A percentile compares a stretch with the other conserved stretches of the same genome.
Conservation (phyloP, 768 basidiomycete genomes). For the Lactarius trivialis region DNA sequence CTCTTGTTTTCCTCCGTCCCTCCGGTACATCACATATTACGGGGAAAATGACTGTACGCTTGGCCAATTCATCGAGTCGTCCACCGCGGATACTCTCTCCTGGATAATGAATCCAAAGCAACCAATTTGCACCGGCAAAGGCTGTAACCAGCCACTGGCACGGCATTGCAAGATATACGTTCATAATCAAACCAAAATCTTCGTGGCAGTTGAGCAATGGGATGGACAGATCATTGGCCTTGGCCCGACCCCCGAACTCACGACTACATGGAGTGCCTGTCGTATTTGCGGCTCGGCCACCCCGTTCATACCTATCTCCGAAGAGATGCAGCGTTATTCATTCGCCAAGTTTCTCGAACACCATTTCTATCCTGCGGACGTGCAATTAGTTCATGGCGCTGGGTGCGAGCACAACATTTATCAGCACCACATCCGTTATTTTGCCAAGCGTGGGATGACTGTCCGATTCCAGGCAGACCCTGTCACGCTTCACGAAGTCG, state of each 20-base stretch:
- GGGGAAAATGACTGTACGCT: conserved; percentile 89
- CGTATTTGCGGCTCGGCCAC: conserved; percentile 71
- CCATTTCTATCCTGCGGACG: conserved; percentile 88
- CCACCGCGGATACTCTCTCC: conserved; percentile 58
- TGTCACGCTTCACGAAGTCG: conserved; percentile 75
- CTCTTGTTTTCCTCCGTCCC: conserved; percentile 67
- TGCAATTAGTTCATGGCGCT: conserved; percentile 78
- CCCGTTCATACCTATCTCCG: conserved; percentile 82
- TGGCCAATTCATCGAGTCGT: conserved; percentile 86
- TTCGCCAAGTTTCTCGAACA: conserved; percentile 96
- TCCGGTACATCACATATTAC: conserved; percentile 81
- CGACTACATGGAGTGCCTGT: conserved; percentile 91
- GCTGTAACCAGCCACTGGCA: conserved; percentile 72
- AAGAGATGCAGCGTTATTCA: conserved; percentile 90
- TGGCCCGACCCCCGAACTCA: conserved; percentile 59
- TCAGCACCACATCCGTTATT: conserved; percentile 87
- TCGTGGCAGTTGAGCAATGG: conserved; percentile 87
- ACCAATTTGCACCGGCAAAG: conserved; percentile 75
- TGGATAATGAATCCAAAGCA: conserved; percentile 62
- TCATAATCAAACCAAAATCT: conserved; percentile 78
- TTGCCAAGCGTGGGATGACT: conserved; percentile 76
- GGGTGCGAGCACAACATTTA: conserved; percentile 94
- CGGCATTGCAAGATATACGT: conserved; percentile 88
- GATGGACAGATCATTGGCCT: conserved; percentile 65
- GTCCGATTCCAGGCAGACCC: conserved; percentile 84